Base-by-base conservation (phyloP, 1,284 basidiomycete species). In the Cerioporus squamosus region DNA sequence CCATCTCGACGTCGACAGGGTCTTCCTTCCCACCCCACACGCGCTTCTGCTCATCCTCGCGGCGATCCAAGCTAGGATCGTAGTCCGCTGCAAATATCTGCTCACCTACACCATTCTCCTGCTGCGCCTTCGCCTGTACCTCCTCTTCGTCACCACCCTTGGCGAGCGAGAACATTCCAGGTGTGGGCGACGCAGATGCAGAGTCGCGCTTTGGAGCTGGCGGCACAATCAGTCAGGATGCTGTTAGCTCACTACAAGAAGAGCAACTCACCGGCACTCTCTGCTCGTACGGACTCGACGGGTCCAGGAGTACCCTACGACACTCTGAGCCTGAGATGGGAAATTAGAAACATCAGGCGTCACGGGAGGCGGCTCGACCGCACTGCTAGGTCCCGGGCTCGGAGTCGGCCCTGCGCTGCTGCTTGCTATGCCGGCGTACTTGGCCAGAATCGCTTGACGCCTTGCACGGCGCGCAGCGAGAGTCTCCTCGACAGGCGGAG, bases 21-120 rank as follows among this genome's bases (percentile, higher is more conserved):
- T 76, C 71, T 22, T 73, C 77, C 65, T 75, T 76, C n/a, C 79
- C 68, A n/a, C 75, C 75, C 43, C 75, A 80, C 15, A 87, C 79
- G 9, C 89, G 84, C 63, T 85, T 85, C 60, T 86, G 84, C 63
- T 92, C 90, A 64, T 95, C 93, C 70, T 92, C 90, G 31, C 88
- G 81, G 40, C 90, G 84, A 75, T 96, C 95, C 62, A 89, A 74
- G 68, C 89, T 91, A 17, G 94, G 93, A 73, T 97, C 93, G 75
- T 97, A 98, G 75, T 97, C 95, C 44, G 94, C 95, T 20, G 95
- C 95, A 42, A 88, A 92, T 36, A 96, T 80, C 70, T 91, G 90
- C 64, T 89, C 85, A 57, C 77, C 79, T 45, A 77, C 77, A n/a
- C 77, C 82, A 48, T 80, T 78, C 54, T 83, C 75, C 2, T 72